Percentiles rank a stretch among this genome's conserved stretches.
These are phyloP conservation scores for Zygotorulaspora danielsina DNA, from an alignment of 805 yeast genomes.

Conservation along the genomic window DNA sequence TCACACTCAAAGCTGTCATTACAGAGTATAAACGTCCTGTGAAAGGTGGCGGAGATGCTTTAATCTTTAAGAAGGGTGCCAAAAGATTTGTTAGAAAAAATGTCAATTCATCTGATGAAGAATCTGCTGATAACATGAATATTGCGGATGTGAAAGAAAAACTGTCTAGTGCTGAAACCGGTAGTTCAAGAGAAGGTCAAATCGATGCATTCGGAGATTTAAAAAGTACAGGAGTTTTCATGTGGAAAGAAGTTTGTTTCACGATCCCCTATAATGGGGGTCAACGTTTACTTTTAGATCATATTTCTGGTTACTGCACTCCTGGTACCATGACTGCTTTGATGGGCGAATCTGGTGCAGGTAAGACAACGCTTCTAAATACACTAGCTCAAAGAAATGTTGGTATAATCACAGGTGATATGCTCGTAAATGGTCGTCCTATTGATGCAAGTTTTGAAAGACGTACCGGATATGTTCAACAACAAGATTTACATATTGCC, in stretches of 20 bases:
- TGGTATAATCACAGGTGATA: slow-evolving; percentile 54
- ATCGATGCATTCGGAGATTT: slow-evolving; percentile 25
- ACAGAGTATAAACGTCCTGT: slow-evolving; percentile 27
- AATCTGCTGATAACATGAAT: slow-evolving; percentile 15
- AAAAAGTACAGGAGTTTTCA: slow-evolving; percentile 31
- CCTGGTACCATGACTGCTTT: slow-evolving; percentile 60
- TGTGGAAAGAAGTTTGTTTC: slow-evolving; percentile 35
- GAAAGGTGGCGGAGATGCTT: slow-evolving; percentile 37
- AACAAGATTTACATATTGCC: slow-evolving; percentile 50
- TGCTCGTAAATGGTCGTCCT: slow-evolving; percentile 50
- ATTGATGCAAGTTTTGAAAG: slow-evolving; percentile 49
- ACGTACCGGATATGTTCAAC: slow-evolving; percentile 54
- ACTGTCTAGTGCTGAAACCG: slow-evolving; percentile 14
- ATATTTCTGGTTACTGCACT: slow-evolving; percentile 43
- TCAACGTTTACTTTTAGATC: slow-evolving; percentile 49
- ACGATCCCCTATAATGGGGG: slow-evolving; percentile 37
- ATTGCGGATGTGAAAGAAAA: slow-evolving; percentile 17
- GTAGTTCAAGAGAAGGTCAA: slow-evolving; percentile 7
- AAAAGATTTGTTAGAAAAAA: slow-evolving; percentile 4
- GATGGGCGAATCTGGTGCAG: slow-evolving; percentile 66
- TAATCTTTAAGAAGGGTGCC: slow-evolving; percentile 53
- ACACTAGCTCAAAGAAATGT: slow-evolving; percentile 49
- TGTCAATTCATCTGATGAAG: slow-evolving; percentile 16
- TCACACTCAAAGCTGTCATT: slow-evolving; percentile 18
- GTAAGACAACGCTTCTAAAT: slow-evolving; percentile 55